Base-by-base conservation (phyloP, 2,329 filamentous ascomycete species). In the Harringtonia aguacate region DNA sequence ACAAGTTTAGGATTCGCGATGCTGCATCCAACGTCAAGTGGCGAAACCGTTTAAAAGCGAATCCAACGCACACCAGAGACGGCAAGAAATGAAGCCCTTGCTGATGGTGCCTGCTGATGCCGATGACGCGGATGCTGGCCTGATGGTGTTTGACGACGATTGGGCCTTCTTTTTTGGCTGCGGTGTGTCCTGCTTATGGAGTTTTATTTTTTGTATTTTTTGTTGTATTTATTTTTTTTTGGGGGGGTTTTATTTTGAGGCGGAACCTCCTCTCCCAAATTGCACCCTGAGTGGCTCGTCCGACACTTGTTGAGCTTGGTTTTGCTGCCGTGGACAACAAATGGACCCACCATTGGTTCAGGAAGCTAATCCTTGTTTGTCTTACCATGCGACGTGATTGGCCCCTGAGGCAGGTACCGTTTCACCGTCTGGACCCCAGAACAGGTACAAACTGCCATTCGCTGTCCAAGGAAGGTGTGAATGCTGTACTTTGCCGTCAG, bases 311-410 rank as follows among this genome's bases (percentile, higher is more conserved):
- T 28, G 31, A 40, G 37, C 37, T 43, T 43, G 33, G 33, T 31
- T 13, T 31, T 38, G 41, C 35, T 43, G 41, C 29, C 40, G 40
- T 30, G 33, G 40, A 41, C 43, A 45, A 31, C 31, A 29, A 37
- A 39, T 8, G 29, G 36, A 15, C 28, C 41, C 41, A 38, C 41
- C 21, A 2, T 24, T 14, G 24, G 17, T 30, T 6, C 12, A 34
- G 20, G 30, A 24, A 46, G 46, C 48, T 48, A 46, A 30, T 44
- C 46, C 43, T 20, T 46, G 33, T 48, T 38, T 27, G 40, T 30
- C 29, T 6, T 29, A 39, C 42, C 39, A 42, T 45, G 42, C 42
- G 39, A 29, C 20, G 18, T 30, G 40, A 36, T 22, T 39, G 27
- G n/a, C 34, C 34, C 22, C 36, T 10, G 30, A 36, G 24, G 24